Percentiles rank a stretch among this genome's conserved stretches.
Conservation (phyloP, 768 basidiomycete genomes). For the Sistotremastrum suecicum region DNA sequence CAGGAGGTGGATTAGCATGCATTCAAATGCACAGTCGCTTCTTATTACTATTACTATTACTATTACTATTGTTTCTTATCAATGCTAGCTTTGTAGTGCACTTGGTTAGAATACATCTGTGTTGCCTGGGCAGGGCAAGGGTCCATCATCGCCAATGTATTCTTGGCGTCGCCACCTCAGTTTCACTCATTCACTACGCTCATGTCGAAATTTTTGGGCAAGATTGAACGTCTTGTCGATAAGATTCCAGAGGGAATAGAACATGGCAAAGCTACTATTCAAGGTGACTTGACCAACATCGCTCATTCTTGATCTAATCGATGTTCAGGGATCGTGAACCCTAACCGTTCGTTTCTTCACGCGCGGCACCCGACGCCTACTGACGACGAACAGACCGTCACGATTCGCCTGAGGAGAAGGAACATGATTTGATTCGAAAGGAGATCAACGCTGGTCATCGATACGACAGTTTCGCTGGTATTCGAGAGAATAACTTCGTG, state of each 20-base stretch:
- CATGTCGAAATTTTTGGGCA: not conserved
- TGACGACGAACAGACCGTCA: slow-evolving; percentile 35
- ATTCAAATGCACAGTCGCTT: no score
- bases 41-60: no score
- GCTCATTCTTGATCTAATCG: not conserved
- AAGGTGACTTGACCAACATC: slow-evolving; percentile 3
- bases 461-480: slow-evolving; percentile 70
- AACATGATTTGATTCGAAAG: slow-evolving; percentile 53
- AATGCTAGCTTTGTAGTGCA: no score
- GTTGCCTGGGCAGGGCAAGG: no score
- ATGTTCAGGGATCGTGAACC: slow-evolving; percentile 7
- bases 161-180: no score
- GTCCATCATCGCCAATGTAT: no score
- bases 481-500: slow-evolving; percentile 54
- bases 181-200: no score
- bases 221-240: slow-evolving; percentile 3
- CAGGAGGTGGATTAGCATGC: no score
- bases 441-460: slow-evolving; percentile 71
- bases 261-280: slow-evolving; percentile 9
- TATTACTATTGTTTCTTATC: no score
- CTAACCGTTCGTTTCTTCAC: slow-evolving; percentile 7
- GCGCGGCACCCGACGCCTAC: not conserved
- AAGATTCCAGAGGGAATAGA: slow-evolving; percentile 12
- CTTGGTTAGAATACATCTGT: no score
- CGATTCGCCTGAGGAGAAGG: slow-evolving; percentile 60